Percentiles rank a stretch among this genome's conserved stretches.
Conservation (phyloP, 2,329 filamentous ascomycete species). For the Fusarium napiforme region DNA sequence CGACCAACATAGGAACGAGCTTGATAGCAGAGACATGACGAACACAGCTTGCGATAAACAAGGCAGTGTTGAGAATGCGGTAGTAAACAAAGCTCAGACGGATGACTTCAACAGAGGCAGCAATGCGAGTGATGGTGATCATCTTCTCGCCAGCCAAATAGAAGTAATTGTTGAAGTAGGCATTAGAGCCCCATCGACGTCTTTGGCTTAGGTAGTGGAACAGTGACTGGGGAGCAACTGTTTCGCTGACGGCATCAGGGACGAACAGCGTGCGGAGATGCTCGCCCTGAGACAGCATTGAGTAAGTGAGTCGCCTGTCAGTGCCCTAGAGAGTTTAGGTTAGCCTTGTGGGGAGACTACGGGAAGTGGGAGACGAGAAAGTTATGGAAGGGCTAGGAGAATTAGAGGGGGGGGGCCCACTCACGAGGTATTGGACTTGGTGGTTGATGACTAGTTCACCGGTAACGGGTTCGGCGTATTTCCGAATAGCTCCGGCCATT, state of each 20-base stretch:
- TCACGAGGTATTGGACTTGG: conserved; percentile 40
- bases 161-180: conserved; percentile 52
- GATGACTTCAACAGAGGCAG: conserved; percentile 46
- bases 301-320: conserved; percentile 37
- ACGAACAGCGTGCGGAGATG: conserved; percentile 47
- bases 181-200: conserved; percentile 50
- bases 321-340: conserved; percentile 18
- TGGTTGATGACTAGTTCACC: conserved; percentile 33
- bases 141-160: conserved; percentile 48
- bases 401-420: not conserved
- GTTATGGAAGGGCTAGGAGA: not conserved
- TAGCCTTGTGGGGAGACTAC: not conserved
- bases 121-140: conserved; percentile 53
- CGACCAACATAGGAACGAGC: conserved; percentile 33
- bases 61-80: conserved; percentile 47
- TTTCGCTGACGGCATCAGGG: conserved; percentile 48
- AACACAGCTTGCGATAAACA: conserved; percentile 41
- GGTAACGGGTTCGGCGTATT: conserved; percentile 36
- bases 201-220: conserved; percentile 49
- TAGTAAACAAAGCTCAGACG: conserved; percentile 50
- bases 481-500: conserved; percentile 37
- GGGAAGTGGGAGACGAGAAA: not conserved
- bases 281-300: conserved; percentile 35
- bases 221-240: conserved; percentile 49
- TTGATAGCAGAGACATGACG: conserved; percentile 15